Conservation (phyloP, 2,329 filamentous ascomycete genomes). For the Aspergillus felis region DNA sequence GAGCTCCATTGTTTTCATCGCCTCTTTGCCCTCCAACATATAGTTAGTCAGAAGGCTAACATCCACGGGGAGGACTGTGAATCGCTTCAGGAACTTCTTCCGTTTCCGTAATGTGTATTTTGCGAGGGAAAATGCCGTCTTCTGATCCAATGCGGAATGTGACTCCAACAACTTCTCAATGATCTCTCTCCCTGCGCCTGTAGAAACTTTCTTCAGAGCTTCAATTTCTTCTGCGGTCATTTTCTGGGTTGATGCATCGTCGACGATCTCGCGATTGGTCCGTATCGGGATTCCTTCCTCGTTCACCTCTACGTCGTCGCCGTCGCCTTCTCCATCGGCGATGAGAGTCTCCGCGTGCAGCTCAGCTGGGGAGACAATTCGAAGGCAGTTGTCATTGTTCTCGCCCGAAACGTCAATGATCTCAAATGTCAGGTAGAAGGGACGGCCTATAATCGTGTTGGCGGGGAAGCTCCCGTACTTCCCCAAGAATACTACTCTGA, state of each 20-base stretch:
- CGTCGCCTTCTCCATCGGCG: conserved; percentile 39
- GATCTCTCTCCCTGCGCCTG: conserved; percentile 78
- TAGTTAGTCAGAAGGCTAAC: conserved; percentile 71
- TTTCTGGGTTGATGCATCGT: conserved; percentile 67
- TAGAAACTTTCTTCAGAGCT: conserved; percentile 66
- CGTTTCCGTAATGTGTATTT: conserved; percentile 96
- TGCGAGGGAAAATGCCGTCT: conserved; percentile 86
- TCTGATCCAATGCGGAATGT: conserved; percentile 86
- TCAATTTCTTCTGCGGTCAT: conserved; percentile 70
- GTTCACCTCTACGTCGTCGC: conserved; percentile 30
- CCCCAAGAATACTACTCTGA: conserved; percentile 77
- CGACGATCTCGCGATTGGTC: conserved; percentile 61
- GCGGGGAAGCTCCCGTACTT: conserved; percentile 91
- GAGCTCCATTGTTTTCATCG: conserved; percentile 76
- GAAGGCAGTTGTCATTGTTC: conserved; percentile 62
- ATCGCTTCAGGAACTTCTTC: conserved; percentile 86
- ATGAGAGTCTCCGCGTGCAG: conserved; percentile 75
- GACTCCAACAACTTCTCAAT: conserved; percentile 90
- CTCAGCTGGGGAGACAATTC: conserved; percentile 75
- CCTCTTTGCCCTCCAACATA: conserved; percentile 75
- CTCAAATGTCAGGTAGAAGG: conserved; percentile 89
- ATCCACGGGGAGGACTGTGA: conserved; percentile 80
- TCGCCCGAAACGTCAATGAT: conserved; percentile 67
- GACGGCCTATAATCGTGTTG: conserved; percentile 85
- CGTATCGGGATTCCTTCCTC: conserved; percentile 49